A percentile compares a stretch with the other conserved stretches of the same genome.
Conservation (phyloP, 805 yeast genomes). For the Kregervanrija delftensis region DNA sequence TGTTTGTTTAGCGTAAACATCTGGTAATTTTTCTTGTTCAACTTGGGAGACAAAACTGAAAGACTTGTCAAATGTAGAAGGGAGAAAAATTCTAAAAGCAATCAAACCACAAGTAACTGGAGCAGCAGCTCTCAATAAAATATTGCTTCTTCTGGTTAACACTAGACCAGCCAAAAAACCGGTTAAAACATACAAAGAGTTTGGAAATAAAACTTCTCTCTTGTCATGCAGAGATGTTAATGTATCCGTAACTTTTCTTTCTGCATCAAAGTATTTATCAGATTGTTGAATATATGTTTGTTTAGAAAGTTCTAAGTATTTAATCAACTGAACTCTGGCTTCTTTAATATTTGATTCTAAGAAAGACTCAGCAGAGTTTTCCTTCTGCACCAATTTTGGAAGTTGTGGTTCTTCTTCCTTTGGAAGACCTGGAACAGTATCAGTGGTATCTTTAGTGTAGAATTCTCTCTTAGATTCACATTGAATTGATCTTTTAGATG, state of each 20-base stretch:
- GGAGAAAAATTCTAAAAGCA: slow-evolving; percentile 66
- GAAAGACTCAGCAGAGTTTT: slow-evolving; percentile 13
- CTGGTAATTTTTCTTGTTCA: slow-evolving; percentile 57
- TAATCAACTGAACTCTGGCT: slow-evolving; percentile 38
- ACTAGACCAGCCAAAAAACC: slow-evolving; percentile 71
- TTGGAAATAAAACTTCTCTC: slow-evolving; percentile 67
- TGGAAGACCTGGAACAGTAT: slow-evolving; percentile 19
- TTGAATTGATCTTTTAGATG: slow-evolving; percentile 4
- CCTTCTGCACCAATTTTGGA: slow-evolving; percentile 13
- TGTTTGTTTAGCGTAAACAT: slow-evolving; percentile 56
- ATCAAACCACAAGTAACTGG: slow-evolving; percentile 58
- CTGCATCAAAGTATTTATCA: slow-evolving; percentile 46
- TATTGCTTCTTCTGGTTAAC: slow-evolving; percentile 58
- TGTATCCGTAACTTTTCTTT: slow-evolving; percentile 57
- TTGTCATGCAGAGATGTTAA: slow-evolving; percentile 56
- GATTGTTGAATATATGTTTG: slow-evolving; percentile 40
- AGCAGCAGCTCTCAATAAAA: slow-evolving; percentile 43
- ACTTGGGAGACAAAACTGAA: slow-evolving; percentile 48
- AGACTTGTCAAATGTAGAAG: slow-evolving; percentile 62
- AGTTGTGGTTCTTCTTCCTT: slow-evolving; percentile 12
- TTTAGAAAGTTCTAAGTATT: slow-evolving; percentile 29
- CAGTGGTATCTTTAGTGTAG: slow-evolving; percentile 15
- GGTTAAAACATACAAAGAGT: slow-evolving; percentile 57
- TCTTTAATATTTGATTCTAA: slow-evolving; percentile 42
- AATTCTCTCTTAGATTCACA: slow-evolving; percentile 24